Conservation (phyloP, 768 basidiomycete species). For the Pseudohyphozyma bogoriensis region DNA sequence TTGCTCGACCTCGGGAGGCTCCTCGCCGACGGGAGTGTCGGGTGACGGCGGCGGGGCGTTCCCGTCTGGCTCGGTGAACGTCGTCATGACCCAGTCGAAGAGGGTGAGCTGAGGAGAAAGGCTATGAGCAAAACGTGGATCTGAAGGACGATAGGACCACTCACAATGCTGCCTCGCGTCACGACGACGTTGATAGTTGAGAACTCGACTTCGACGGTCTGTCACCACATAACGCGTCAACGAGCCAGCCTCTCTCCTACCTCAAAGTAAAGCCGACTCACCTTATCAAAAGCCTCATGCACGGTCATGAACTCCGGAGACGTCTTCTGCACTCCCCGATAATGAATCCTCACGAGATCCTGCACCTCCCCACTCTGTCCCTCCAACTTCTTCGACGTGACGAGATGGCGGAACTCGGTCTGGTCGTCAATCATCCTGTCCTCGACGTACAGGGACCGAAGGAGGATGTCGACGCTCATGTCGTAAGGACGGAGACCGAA, state of each 20-base stretch:
- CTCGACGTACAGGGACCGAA: constrained; percentile 66
- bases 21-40: constrained; percentile 1
- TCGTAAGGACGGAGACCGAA: constrained; percentile 71
- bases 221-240: not conserved
- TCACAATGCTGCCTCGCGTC: constrained; percentile 70
- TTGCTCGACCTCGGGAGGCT: not conserved
- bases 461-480: constrained; percentile 72
- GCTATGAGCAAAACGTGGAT: not conserved
- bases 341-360: constrained; percentile 68
- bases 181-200: constrained; percentile 84
- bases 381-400: constrained; percentile 31
- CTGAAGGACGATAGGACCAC: not conserved
- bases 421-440: constrained; percentile 52
- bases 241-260: not conserved
- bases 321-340: constrained; percentile 64
- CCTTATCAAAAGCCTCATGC: constrained; percentile 76
- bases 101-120: constrained; percentile 47
- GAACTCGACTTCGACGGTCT: constrained; percentile 66
- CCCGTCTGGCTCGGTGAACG: constrained; percentile 47
- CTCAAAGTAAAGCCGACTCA: not conserved
- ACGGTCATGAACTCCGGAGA: constrained; percentile 74
- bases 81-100: constrained; percentile 96
- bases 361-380: constrained; percentile 25
- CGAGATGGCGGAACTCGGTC: constrained; percentile 29
- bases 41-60: constrained; percentile 8